Evolutionary conservation across 2,329 filamentous ascomycete genomes (phyloP).

Genomic region (Epichloe hybrida): DNA sequence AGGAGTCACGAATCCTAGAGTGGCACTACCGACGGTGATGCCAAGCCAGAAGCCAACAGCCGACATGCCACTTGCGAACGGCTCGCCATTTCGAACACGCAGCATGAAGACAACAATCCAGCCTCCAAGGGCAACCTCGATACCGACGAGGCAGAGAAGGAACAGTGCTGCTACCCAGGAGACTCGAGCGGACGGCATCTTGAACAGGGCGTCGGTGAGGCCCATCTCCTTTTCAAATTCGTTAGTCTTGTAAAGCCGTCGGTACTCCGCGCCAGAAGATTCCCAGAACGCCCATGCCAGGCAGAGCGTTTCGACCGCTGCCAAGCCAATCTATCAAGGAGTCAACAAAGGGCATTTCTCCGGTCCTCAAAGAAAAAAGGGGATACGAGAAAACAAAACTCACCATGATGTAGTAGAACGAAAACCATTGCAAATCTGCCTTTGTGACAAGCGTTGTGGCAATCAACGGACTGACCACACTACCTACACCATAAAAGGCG

Average conservation of each 20-base stretch:
- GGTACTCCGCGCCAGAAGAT: constrained; percentile 10
- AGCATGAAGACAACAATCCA: constrained; percentile 78
- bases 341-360: too few species aligned
- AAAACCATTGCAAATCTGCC: constrained; percentile 48
- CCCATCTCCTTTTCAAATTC: constrained; percentile 6
- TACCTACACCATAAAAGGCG: constrained; percentile 52
- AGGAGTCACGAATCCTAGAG: constrained; percentile 58
- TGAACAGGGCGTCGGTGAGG: constrained; percentile 23
- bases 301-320: constrained; percentile 37
- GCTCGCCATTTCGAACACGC: constrained; percentile 47
- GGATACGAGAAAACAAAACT: constrained; percentile 9
- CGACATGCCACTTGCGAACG: constrained; percentile 56
- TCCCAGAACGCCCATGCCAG: constrained; percentile 46
- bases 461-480: constrained; percentile 54
- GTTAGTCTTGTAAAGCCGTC: constrained; percentile 6
- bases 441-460: constrained; percentile 58
- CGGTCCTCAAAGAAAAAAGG: too few species aligned
- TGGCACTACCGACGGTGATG: constrained; percentile 53
- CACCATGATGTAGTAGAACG: constrained; percentile 66
- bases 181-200: constrained; percentile 31
- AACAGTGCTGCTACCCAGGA: constrained; percentile 63
- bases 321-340: constrained; percentile 37
- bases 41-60: constrained; percentile 69
- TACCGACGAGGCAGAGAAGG: constrained; percentile 62
- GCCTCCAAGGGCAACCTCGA: constrained; percentile 51